Evolutionary conservation across 2,329 filamentous ascomycete species (phyloP).

Genomic region (Xylaria sp.): DNA sequence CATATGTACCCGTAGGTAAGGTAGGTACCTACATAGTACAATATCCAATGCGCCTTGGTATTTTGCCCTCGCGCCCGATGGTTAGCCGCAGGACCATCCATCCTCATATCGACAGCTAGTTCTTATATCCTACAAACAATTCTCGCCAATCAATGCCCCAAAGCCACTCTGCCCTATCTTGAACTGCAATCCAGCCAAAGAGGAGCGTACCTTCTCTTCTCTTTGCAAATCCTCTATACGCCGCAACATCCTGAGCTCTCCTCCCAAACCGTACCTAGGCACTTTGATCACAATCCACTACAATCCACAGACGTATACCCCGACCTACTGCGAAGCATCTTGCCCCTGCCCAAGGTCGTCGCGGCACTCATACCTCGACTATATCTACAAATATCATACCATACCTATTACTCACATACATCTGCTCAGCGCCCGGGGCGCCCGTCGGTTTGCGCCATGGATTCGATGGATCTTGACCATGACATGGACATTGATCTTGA

Average conservation of each 20-base stretch:
- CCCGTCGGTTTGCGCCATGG: slow-evolving; percentile 43
- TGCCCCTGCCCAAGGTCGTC: not conserved
- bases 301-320: not conserved
- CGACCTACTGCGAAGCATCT: not conserved
- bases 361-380: not conserved
- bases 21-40: too few relatives aligned
- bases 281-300: not conserved
- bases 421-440: slow-evolving; percentile 14
- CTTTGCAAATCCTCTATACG: not conserved
- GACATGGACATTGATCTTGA: slow-evolving; percentile 75
- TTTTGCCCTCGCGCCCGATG: too few relatives aligned
- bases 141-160: not conserved
- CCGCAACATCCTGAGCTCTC: not conserved
- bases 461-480: slow-evolving; percentile 74
- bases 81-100: not conserved
- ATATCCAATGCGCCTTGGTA: too few relatives aligned
- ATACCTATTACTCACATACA: not conserved
- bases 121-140: not conserved
- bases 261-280: not conserved
- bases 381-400: not conserved
- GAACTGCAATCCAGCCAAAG: not conserved
- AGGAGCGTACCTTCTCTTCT: not conserved
- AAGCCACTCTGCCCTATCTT: not conserved
- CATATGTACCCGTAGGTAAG: not conserved
- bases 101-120: not conserved